phyloP scores from a whole-genome alignment of 2,329 filamentous ascomycete species.

The Dothistroma septosporum region DNA sequence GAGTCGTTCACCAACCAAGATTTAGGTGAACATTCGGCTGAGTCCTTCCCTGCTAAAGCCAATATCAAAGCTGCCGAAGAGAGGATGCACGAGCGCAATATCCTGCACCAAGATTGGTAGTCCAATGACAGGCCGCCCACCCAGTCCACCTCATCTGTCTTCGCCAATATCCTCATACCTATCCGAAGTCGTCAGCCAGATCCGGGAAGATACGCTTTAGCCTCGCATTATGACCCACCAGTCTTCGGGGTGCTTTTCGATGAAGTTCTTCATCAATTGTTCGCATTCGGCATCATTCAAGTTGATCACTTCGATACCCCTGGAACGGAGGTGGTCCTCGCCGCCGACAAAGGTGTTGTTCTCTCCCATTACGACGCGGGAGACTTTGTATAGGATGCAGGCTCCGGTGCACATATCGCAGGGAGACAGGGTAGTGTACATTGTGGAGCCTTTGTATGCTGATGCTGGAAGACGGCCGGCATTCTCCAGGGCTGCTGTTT shows the following conservation, averaged over 20 bases:
- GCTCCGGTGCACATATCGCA: slow-evolving; percentile 81
- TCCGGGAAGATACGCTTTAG: slow-evolving; percentile 1
- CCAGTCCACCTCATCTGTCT: slow-evolving; percentile 20
- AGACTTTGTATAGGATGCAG: slow-evolving; percentile 70
- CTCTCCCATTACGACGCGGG: slow-evolving; percentile 71
- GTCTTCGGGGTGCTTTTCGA: slow-evolving; percentile 65
- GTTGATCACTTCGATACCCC: slow-evolving; percentile 70
- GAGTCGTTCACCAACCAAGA: slow-evolving; percentile 29
- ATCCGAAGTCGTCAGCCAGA: slow-evolving; percentile 20
- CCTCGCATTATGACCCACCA: slow-evolving; percentile 43
- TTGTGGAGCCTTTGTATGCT: slow-evolving; percentile 67
- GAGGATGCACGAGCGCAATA: slow-evolving; percentile 36
- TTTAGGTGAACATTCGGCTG: slow-evolving; percentile 29
- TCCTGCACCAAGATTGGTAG: slow-evolving; percentile 35
- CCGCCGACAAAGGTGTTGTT: slow-evolving; percentile 71
- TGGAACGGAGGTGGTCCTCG: slow-evolving; percentile 63
- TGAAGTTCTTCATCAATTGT: slow-evolving; percentile 67
- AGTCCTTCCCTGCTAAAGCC: slow-evolving; percentile 20
- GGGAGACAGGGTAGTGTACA: slow-evolving; percentile 76
- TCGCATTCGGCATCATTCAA: slow-evolving; percentile 62
- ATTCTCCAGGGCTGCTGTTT: slow-evolving; percentile 71
- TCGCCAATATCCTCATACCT: slow-evolving; percentile 41
- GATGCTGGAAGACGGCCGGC: slow-evolving; percentile 67
- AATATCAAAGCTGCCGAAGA: slow-evolving; percentile 29
- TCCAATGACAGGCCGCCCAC: slow-evolving; percentile 3